Evolutionary conservation across 306 rosid species (phyloP).

Genomic region (Sechiopsis laciniata): DNA sequence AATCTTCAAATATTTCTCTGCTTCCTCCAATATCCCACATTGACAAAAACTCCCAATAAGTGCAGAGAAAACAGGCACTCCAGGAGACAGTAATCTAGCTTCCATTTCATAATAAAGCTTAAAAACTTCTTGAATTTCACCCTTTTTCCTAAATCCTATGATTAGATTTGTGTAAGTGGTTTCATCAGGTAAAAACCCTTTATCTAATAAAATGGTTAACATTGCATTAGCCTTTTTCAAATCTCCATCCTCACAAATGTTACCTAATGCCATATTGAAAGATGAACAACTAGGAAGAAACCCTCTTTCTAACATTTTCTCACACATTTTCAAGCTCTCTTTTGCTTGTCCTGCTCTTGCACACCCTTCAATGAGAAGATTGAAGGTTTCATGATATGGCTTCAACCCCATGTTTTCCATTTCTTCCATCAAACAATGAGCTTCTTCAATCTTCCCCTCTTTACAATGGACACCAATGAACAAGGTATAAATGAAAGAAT

Average conservation of each 20-base stretch:
- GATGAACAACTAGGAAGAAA: conserved; percentile 53
- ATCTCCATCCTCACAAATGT: conserved; percentile 47
- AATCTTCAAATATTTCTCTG: conserved; percentile 47
- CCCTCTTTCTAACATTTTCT: conserved; percentile 50
- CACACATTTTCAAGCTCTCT: conserved; percentile 40
- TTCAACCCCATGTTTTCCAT: conserved; percentile 53
- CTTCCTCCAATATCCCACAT: conserved; percentile 53
- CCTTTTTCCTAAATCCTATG: conserved; percentile 42
- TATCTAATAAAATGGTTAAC: conserved; percentile 57
- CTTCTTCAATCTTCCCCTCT: conserved; percentile 53
- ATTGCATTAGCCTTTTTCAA: conserved; percentile 40
- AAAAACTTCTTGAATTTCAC: conserved; percentile 41
- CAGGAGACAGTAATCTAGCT: conserved; percentile 46
- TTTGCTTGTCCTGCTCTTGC: conserved; percentile 38
- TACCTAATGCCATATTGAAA: conserved; percentile 51
- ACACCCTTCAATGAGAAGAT: conserved; percentile 53
- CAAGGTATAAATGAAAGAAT: conserved; percentile 53
- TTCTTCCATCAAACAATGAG: conserved; percentile 40
- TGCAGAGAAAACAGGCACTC: conserved; percentile 36
- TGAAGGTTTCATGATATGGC: conserved; percentile 50
- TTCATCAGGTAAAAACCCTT: conserved; percentile 52
- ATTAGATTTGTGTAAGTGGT: conserved; percentile 46
- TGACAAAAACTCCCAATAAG: conserved; percentile 46
- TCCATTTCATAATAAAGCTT: conserved; percentile 77
- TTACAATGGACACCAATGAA: conserved; percentile 55